Base-by-base conservation (phyloP, 495 filamentous ascomycete genomes). In the Neurospora africana region DNA sequence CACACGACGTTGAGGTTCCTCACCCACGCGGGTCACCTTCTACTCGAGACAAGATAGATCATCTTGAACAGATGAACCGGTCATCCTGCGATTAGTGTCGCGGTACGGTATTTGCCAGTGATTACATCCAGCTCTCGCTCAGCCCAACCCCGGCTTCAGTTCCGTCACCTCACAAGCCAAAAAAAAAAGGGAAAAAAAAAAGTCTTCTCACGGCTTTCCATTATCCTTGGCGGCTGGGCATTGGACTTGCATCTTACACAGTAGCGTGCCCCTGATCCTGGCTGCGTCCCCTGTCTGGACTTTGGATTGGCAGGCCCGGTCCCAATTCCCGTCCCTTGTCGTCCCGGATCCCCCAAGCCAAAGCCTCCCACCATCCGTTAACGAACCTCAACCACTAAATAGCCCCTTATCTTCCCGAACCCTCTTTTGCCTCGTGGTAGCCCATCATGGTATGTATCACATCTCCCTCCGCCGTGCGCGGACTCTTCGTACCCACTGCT, bases 341-440 rank as follows among this genome's bases (percentile, higher is more conserved):
- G 15, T 9, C 35, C 70, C 70, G 36, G 33, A n/a, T 30, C 41
- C 47, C 27, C 27, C 70, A 23, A n/a, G 19, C 47, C 70, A 68
- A 23, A 33, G 19, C 47, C 70, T 30, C 30, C 70, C 58, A 68
- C 70, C 17, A 38, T 71, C 72, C 73, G 53, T 61, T 61, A 33
- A 61, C 13, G 53, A 61, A 72, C 75, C 30, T 68, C 69, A 30
- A 74, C 69, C 74, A 75, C 72, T 67, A 71, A 71, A 73, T 74
- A 72, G 71, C 47, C 70, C 70, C 71, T 78, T 79, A 78, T 79
- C 78, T 79, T 80, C 78, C 78, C 78, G 78, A 80, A 80, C 78
- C 78, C 77, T 79, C 72, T 79, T 76, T 78, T 77, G 74, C 78
- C 78, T 79, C 78, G 78, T 80, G 78, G 78, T 76, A 76, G 73